Percentiles rank a stretch among this genome's conserved stretches.
Conservation (phyloP, 192 early-diverging fungal species). For the Coemansia sp. region DNA sequence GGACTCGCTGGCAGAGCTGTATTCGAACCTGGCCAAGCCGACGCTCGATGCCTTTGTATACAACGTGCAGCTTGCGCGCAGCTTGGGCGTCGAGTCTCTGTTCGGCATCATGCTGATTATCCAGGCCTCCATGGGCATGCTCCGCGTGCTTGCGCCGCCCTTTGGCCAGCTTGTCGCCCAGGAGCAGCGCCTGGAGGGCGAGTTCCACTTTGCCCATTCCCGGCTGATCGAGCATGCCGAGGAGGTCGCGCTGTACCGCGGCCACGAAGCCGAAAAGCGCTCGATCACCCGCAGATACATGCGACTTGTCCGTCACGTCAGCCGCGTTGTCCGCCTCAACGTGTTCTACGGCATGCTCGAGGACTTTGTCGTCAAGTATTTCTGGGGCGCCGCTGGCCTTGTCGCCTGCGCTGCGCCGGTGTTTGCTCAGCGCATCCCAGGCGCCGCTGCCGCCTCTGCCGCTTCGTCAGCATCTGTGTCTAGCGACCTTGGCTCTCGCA, state of each 20-base stretch:
- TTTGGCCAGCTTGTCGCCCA: conserved; percentile 95
- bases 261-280: conserved; percentile 79
- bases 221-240: conserved; percentile 94
- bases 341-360: conserved; percentile 94
- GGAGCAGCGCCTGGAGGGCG: conserved; percentile 89
- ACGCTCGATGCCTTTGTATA: conserved; percentile 91
- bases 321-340: conserved; percentile 76
- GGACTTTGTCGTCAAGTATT: conserved; percentile 98
- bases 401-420: conserved; percentile 84
- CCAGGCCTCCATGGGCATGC: conserved; percentile 69
- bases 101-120: conserved; percentile 79
- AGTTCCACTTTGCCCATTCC: conserved; percentile 92
- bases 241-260: conserved; percentile 89
- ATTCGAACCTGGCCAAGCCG: conserved; percentile 94
- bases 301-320: conserved; percentile 81
- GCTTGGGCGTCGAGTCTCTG: conserved; percentile 80
- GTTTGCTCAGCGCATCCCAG: conserved; percentile 59
- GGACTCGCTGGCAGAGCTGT: conserved; percentile 78
- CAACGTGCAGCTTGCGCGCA: conserved; percentile 81
- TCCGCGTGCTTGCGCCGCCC: conserved; percentile 86
- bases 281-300: conserved; percentile 75
- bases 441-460: conserved; percentile 11
- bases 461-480: conserved; percentile 1
- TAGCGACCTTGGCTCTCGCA: conserved; percentile 34
- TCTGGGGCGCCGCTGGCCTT: conserved; percentile 91